Conservation (phyloP, 2,329 filamentous ascomycete species). For the Corniculantispora saksenae region DNA sequence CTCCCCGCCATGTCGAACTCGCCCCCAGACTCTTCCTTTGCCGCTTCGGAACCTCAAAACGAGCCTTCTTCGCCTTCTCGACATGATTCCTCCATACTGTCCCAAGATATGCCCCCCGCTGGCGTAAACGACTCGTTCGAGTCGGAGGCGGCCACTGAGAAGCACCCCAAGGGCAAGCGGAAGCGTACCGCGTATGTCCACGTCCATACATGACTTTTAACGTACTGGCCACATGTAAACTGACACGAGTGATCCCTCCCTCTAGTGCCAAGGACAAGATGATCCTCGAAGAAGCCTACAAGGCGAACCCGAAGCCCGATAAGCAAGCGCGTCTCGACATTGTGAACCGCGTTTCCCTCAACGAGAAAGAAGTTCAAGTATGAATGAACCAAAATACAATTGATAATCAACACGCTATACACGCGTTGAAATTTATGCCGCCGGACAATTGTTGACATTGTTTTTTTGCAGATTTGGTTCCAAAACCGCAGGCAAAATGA, state of each 20-base stretch:
- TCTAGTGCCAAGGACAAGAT: constrained; percentile 82
- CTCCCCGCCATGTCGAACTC: constrained; percentile 8
- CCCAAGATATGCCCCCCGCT: constrained; percentile 7
- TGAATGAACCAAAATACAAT: constrained; percentile 32
- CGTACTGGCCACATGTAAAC: not conserved
- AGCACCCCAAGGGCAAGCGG: constrained; percentile 61
- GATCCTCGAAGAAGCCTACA: constrained; percentile 83
- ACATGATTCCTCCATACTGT: constrained; percentile 16
- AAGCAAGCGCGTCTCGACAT: constrained; percentile 84
- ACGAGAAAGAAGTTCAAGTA: constrained; percentile 96
- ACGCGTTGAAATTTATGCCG: not conserved
- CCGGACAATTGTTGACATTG: constrained; percentile 6
- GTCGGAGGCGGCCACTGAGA: constrained; percentile 32
- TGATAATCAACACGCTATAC: not conserved
- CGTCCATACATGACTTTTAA: not conserved
- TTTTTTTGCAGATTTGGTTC: constrained; percentile 82
- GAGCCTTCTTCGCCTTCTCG: constrained; percentile 12
- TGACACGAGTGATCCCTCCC: constrained; percentile 17
- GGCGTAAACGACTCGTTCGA: constrained; percentile 10
- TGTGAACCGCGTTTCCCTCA: constrained; percentile 80
- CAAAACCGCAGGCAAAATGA: constrained; percentile 94
- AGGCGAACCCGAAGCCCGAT: constrained; percentile 84
- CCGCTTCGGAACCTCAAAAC: constrained; percentile 11
- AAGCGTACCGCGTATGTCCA: constrained; percentile 62
- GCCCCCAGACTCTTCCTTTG: constrained; percentile 13